A percentile compares a stretch with the other conserved stretches of the same genome.
phyloP scores from a whole-genome alignment of 768 basidiomycete species.

The Hygrocybe punicea region DNA sequence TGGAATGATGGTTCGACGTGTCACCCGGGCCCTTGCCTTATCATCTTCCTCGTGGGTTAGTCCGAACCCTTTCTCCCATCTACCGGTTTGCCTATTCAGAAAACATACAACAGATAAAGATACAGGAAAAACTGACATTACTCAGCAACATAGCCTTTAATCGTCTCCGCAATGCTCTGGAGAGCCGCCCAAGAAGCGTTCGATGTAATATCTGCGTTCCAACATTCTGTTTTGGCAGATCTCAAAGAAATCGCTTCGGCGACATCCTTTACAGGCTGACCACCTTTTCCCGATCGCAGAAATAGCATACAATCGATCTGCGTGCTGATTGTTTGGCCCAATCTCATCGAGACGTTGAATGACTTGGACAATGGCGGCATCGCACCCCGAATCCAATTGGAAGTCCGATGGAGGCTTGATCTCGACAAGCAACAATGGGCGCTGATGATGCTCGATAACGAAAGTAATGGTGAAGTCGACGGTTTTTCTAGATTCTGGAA shows the following conservation, averaged over 20 bases:
- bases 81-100: conserved; percentile 5
- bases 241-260: conserved; percentile 51
- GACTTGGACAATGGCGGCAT: conserved; percentile 5
- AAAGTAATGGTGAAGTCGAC: conserved; percentile 11
- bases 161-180: conserved; percentile 17
- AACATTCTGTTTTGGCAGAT: conserved; percentile 90
- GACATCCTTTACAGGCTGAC: conserved; percentile 4
- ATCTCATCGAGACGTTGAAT: conserved; percentile 8
- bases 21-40: too few relatives aligned
- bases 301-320: conserved; percentile 6
- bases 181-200: conserved; percentile 44
- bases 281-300: conserved; percentile 5
- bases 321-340: conserved; percentile 8
- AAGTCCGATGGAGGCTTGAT: conserved; percentile 6
- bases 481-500: conserved; percentile 9
- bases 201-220: conserved; percentile 70
- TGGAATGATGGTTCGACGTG: too few relatives aligned
- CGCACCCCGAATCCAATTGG: conserved; percentile 6
- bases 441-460: conserved; percentile 6
- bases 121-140: conserved; percentile 4
- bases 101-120: conserved; percentile 1
- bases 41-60: too few relatives aligned
- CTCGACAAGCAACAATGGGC: conserved; percentile 7
- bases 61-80: too few relatives aligned
- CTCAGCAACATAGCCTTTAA: conserved; percentile 8